Evolutionary conservation across 2,329 filamentous ascomycete genomes (phyloP).

Genomic region (Metarhizium humberi): DNA sequence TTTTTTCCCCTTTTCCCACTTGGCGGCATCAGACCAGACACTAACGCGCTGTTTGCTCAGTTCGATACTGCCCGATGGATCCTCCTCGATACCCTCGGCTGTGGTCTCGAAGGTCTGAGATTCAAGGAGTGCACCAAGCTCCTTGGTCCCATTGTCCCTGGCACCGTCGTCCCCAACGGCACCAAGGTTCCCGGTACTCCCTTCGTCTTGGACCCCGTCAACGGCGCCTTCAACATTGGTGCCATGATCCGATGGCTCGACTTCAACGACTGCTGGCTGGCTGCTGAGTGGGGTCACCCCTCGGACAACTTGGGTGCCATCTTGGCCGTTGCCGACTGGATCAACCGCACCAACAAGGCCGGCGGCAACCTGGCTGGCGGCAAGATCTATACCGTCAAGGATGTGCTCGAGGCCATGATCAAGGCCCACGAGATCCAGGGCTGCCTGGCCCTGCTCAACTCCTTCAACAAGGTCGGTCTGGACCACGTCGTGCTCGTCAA

Average conservation of each 20-base stretch:
- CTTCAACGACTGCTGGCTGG: slow-evolving; percentile 99
- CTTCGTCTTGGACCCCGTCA: slow-evolving; percentile 91
- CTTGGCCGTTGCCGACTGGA: slow-evolving; percentile 93
- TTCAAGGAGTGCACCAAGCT: slow-evolving; percentile 97
- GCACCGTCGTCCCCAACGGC: slow-evolving; percentile 85
- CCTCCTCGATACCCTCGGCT: slow-evolving; percentile 93
- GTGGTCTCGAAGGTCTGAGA: slow-evolving; percentile 86
- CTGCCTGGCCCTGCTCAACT: slow-evolving; percentile 93
- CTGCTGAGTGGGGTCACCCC: slow-evolving; percentile 97
- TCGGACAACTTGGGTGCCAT: slow-evolving; percentile 98
- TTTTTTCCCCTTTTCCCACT: background rate
- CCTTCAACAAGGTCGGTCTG: slow-evolving; percentile 95
- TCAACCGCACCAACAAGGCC: slow-evolving; percentile 77
- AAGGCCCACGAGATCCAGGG: slow-evolving; percentile 99
- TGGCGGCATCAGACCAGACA: background rate
- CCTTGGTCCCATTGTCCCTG: slow-evolving; percentile 82
- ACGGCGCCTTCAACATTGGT: slow-evolving; percentile 97
- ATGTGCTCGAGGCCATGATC: slow-evolving; percentile 95
- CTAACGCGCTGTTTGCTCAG: slow-evolving; percentile 30
- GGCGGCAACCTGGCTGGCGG: slow-evolving; percentile 74
- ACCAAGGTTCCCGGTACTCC: slow-evolving; percentile 84
- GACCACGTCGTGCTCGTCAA: slow-evolving; percentile 98
- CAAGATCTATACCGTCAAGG: slow-evolving; percentile 79
- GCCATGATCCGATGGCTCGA: slow-evolving; percentile 99
- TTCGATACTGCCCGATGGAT: slow-evolving; percentile 95